Percentiles rank a stretch among this genome's conserved stretches.
phyloP scores from a whole-genome alignment of 176 grass and related monocot genomes.

The Paspalum notatum region DNA sequence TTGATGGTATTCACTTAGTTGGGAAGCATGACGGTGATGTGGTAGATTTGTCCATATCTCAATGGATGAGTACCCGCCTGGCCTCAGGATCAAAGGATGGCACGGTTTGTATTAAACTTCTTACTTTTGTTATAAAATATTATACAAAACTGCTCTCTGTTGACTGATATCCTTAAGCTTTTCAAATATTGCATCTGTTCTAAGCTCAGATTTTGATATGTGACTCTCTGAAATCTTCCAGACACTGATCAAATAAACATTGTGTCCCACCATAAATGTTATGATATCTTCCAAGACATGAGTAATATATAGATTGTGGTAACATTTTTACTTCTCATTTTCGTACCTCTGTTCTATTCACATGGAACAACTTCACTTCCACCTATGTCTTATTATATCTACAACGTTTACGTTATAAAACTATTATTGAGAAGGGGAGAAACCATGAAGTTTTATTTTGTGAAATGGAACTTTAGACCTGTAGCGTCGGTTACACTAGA shows the following conservation, averaged over 20 bases:
- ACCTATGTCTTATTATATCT: neutral
- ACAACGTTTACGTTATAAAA: constrained; percentile 10
- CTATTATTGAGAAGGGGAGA: neutral
- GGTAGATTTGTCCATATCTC: constrained; percentile 93
- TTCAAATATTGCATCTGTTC: neutral
- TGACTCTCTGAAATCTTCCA: neutral
- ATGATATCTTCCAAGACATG: neutral
- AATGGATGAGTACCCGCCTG: constrained; percentile 97
- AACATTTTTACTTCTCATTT: neutral
- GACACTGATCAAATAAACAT: neutral
- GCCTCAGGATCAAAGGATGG: constrained; percentile 98
- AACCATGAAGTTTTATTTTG: neutral
- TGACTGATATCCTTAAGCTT: constrained; percentile 4
- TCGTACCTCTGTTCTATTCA: neutral
- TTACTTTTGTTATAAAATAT: constrained; percentile 3
- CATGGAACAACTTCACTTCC: neutral
- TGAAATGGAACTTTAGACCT: neutral
- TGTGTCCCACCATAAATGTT: neutral
- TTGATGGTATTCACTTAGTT: constrained; percentile 80
- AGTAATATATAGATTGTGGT: neutral
- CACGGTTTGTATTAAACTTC: constrained; percentile 64
- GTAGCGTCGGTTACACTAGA: neutral
- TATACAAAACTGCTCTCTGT: constrained; percentile 7
- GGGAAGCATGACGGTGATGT: constrained; percentile 89
- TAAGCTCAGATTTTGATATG: constrained; percentile 19